Evolutionary conservation across 495 filamentous ascomycete genomes (phyloP), one percentile per base, ranked within the genome.

Genomic region (Jackrogersella minutella): DNA sequence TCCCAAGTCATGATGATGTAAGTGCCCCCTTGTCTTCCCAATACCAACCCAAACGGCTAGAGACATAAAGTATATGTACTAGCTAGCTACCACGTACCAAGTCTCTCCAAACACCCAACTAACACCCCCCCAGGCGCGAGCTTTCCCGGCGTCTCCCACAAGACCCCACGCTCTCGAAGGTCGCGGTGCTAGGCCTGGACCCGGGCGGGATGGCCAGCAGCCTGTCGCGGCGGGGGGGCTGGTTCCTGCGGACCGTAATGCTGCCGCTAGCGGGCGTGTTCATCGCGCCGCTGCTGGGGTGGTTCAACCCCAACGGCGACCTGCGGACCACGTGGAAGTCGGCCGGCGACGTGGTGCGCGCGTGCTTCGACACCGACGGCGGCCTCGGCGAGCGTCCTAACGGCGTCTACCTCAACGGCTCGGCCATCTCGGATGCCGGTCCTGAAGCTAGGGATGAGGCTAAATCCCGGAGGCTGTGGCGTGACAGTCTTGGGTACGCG

Each of bases 301-400:
- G 56, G 47, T 30, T 77, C 0, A 60, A 24, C 39, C 68, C 76
- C 16, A 72, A 70, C 40, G 74, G 75, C 30, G 13, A 61, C 13
- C 34, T 81, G 33, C 73, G 80, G n/a, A 74, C 81, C 26, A 68
- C 77, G 22, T 77, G 74, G 61, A 79, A 79, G 66, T 81, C 79
- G 22, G 80, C 78, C 9, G 72, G 62, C 6, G 80, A 82, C 40
- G 70, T 80, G 30, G 30, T 81, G 43, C 67, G 68, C 14, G 81
- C 74, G 0, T 56, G 58, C 17, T 77, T 80, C 36, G 76, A 77
- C 24, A 69, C 68, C 3, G 47, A 74, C 10, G 66, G 34, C 7
- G 64, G 34, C 0, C 50, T 75, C n/a, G 75, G 74, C 13, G 59
- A 69, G 58, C 44, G 56, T 24, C 75, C 75, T 9, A 73, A 76